Evolutionary conservation across 768 basidiomycete species (phyloP).

Genomic region (Paxillus ammoniavirescens): DNA sequence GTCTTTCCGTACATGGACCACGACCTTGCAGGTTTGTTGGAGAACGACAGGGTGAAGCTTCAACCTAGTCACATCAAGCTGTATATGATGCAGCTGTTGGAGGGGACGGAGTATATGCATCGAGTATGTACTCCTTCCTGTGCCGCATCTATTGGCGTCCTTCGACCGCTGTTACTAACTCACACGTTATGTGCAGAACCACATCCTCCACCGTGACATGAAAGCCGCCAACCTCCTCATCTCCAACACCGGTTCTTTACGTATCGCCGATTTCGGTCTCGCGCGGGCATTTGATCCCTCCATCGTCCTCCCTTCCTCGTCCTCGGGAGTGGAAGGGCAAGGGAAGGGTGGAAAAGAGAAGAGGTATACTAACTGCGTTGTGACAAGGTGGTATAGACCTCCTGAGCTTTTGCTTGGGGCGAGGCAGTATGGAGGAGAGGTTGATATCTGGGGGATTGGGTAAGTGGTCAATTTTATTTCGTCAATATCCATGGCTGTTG

Average conservation of each 20-base stretch:
- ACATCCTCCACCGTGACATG: conserved; percentile 97
- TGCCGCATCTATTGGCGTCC: not conserved
- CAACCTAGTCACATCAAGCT: conserved; percentile 87
- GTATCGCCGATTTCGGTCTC: conserved; percentile 95
- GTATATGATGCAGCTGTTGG: conserved; percentile 94
- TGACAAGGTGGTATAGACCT: conserved; percentile 93
- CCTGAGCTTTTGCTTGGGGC: conserved; percentile 91
- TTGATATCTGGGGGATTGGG: conserved; percentile 99
- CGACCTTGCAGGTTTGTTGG: conserved; percentile 90
- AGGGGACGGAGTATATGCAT: conserved; percentile 96
- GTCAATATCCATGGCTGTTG: not conserved
- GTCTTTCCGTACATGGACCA: conserved; percentile 99
- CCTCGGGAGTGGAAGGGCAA: conserved; percentile 15
- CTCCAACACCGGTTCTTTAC: conserved; percentile 77
- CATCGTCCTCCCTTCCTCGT: conserved; percentile 32
- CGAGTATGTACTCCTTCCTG: conserved; percentile 49
- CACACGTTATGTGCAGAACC: conserved; percentile 57
- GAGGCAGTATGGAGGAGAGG: conserved; percentile 85
- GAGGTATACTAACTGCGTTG: conserved; percentile 94
- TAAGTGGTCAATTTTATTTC: conserved; percentile 36
- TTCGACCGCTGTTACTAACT: conserved; percentile 6
- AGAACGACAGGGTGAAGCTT: conserved; percentile 86
- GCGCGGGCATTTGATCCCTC: conserved; percentile 75
- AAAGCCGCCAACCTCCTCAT: conserved; percentile 98
- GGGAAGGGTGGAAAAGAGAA: conserved; percentile 40